Conservation (phyloP, 495 filamentous ascomycete genomes). For the Chaetomidium leptoderma region DNA sequence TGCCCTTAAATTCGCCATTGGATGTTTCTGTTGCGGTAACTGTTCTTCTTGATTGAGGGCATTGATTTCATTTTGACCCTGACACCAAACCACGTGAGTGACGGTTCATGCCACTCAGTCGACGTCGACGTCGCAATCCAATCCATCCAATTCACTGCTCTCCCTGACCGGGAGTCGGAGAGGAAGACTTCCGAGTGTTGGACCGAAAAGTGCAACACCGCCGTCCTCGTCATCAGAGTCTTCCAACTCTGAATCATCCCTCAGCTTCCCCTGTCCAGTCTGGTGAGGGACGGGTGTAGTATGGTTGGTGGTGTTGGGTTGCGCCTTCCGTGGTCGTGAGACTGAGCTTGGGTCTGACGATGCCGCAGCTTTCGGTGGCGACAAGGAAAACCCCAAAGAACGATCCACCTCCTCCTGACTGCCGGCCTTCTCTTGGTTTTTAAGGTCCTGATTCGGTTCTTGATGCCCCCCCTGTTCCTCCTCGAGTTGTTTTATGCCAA, state of each 20-base stretch:
- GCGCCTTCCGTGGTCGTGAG: background rate
- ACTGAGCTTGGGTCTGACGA: background rate
- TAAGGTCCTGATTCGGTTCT: background rate
- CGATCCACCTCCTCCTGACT: too few relatives aligned
- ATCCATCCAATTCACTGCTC: too few relatives aligned
- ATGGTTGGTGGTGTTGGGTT: background rate
- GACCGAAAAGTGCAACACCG: background rate
- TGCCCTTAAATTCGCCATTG: too few relatives aligned
- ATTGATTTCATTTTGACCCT: too few relatives aligned
- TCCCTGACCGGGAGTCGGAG: too few relatives aligned
- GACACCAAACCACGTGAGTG: too few relatives aligned
- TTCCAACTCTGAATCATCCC: background rate
- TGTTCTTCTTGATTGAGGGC: too few relatives aligned
- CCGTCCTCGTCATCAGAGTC: slow-evolving; percentile 1
- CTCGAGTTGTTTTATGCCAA: background rate
- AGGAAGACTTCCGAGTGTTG: background rate
- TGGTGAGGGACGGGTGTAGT: background rate
- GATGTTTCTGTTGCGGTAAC: too few relatives aligned
- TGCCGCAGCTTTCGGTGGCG: background rate
- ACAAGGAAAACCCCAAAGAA: too few relatives aligned
- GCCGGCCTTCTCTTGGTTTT: background rate
- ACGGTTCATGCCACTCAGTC: too few relatives aligned
- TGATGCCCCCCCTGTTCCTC: background rate
- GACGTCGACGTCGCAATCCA: too few relatives aligned
- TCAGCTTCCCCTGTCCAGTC: background rate